These are phyloP conservation scores for Pseudofabraea citricarpa DNA, from an alignment of 2,329 filamentous ascomycete genomes.

Conservation along the genomic window DNA sequence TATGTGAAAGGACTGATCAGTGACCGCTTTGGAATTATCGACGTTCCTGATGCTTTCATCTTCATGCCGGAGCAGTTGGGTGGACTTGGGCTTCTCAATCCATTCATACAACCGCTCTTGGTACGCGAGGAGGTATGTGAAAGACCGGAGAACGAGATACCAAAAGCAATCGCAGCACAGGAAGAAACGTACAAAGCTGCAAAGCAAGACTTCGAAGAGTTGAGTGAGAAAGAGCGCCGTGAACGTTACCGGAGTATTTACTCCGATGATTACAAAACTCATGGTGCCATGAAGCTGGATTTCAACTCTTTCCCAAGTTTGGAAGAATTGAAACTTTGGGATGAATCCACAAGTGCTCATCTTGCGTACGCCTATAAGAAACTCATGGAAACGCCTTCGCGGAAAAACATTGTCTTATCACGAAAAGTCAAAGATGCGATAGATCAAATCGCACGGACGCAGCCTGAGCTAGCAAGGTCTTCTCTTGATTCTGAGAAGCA, in stretches of 20 bases:
- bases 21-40: constrained; percentile 37
- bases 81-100: constrained; percentile 32
- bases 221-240: constrained; percentile 20
- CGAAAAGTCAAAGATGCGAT: constrained; percentile 16
- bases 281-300: neutral
- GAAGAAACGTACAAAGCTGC: constrained; percentile 26
- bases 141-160: constrained; percentile 18
- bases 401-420: constrained; percentile 15
- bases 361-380: constrained; percentile 24
- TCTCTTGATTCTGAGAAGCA: constrained; percentile 24
- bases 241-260: constrained; percentile 7
- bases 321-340: constrained; percentile 31
- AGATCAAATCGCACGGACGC: neutral
- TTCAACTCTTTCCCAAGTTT: constrained; percentile 28
- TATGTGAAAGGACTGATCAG: constrained; percentile 42
- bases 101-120: constrained; percentile 29
- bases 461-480: constrained; percentile 4
- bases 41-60: constrained; percentile 33
- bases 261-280: constrained; percentile 3
- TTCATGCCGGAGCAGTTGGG: constrained; percentile 31
- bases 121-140: constrained; percentile 14
- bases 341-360: constrained; percentile 23
- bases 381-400: constrained; percentile 21
- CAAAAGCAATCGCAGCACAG: constrained; percentile 24
- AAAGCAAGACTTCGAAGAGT: constrained; percentile 19